Evolutionary conservation across 441 rosid species (phyloP).

Genomic region (Gossypium trilobum): DNA sequence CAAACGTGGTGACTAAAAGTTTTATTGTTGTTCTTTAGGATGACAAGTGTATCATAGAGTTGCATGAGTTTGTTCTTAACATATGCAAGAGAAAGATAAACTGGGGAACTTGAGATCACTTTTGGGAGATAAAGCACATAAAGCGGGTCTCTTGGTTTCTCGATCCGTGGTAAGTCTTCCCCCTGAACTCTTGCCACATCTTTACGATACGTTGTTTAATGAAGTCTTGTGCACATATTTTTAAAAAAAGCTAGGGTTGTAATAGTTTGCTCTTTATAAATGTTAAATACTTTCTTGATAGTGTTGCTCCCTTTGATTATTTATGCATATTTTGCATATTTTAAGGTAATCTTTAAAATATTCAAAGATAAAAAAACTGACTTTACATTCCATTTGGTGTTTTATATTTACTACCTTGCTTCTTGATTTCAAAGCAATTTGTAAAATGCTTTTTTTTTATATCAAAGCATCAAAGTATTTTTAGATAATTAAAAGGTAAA

Average conservation of each 20-base stretch:
- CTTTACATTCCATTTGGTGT: not conserved
- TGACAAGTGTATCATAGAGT: constrained; percentile 41
- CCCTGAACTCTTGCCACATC: constrained; percentile 73
- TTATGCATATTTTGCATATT: not conserved
- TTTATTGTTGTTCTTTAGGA: constrained; percentile 31
- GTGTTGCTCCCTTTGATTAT: not conserved
- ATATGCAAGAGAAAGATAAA: constrained; percentile 38
- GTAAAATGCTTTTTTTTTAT: not conserved
- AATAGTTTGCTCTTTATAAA: not conserved
- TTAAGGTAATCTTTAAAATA: not conserved
- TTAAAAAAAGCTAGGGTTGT: no score
- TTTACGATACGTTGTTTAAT: constrained; percentile 70
- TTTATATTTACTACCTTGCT: no score
- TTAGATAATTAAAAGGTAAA: not conserved
- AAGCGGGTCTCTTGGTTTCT: constrained; percentile 70
- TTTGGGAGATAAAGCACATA: constrained; percentile 37
- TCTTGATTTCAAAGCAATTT: no score
- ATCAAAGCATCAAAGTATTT: not conserved
- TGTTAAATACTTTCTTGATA: not conserved
- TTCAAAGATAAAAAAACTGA: not conserved
- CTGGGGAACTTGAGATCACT: constrained; percentile 33
- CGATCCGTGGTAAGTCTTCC: constrained; percentile 78
- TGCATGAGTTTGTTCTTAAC: constrained; percentile 53
- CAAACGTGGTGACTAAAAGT: constrained; percentile 6
- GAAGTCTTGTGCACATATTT: constrained; percentile 41